Percentiles rank a stretch among this genome's conserved stretches.
Conservation (phyloP, 2,329 filamentous ascomycete species). For the Eutypa lata region DNA sequence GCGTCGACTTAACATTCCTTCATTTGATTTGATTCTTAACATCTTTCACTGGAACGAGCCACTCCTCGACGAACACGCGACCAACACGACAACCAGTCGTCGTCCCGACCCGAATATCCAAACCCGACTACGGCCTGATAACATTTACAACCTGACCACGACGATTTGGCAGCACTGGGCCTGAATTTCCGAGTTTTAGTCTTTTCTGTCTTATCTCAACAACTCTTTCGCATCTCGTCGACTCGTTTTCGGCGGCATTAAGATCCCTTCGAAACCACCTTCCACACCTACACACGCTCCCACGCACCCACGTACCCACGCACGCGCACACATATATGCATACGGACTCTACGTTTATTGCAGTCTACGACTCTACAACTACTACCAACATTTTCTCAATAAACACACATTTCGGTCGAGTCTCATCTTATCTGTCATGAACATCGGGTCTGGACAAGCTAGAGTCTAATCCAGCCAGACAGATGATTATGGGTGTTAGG, state of each 20-base stretch:
- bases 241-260: too few species aligned
- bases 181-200: too few species aligned
- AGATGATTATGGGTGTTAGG: constrained; percentile 20
- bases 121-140: background rate
- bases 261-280: too few species aligned
- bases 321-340: too few species aligned
- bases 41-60: background rate
- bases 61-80: constrained; percentile 1
- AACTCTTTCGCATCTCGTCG: too few species aligned
- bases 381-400: background rate
- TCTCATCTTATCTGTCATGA: background rate
- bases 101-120: background rate
- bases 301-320: too few species aligned
- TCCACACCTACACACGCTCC: too few species aligned
- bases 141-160: too few species aligned
- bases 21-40: background rate
- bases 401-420: background rate
- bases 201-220: too few species aligned
- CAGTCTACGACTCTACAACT: background rate
- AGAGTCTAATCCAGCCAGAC: constrained; percentile 1
- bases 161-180: too few species aligned
- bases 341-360: background rate
- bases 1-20: background rate
- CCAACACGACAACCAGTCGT: background rate
- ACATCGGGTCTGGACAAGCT: background rate